phyloP scores from a whole-genome alignment of 805 yeast genomes.

The Candida jianshihensis region DNA sequence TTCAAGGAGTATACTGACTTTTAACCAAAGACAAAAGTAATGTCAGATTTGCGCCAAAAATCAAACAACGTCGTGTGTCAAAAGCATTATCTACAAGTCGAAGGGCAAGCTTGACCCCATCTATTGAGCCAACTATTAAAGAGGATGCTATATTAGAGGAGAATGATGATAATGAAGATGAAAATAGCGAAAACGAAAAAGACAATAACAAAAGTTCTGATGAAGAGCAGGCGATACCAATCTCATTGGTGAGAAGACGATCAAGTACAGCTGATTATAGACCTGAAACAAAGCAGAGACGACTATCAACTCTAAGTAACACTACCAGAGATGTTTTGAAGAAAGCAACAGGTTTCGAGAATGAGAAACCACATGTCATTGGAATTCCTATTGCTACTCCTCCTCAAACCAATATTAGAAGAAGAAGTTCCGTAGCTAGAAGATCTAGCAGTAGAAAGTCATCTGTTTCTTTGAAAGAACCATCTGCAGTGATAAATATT shows the following conservation, averaged over 20 bases:
- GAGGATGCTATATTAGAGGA: conserved; percentile 3
- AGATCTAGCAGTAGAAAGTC: too few relatives aligned
- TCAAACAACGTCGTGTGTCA: conserved; percentile 34
- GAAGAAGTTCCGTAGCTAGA: conserved; percentile 1
- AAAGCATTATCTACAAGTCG: conserved; percentile 23
- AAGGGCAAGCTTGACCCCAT: conserved; percentile 16
- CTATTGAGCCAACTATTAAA: conserved; percentile 3
- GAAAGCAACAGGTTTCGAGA: neutral
- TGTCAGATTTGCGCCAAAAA: conserved; percentile 61
- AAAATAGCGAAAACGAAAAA: conserved; percentile 1
- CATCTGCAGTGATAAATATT: conserved; percentile 1
- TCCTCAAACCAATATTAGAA: neutral
- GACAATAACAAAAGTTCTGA: conserved; percentile 11
- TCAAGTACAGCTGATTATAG: conserved; percentile 10
- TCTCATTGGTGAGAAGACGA: conserved; percentile 7
- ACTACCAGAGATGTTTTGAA: conserved; percentile 25
- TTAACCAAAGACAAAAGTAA: conserved; percentile 49
- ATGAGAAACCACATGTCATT: conserved; percentile 24
- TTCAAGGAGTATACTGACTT: too few relatives aligned
- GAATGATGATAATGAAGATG: conserved; percentile 2
- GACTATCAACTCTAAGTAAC: conserved; percentile 34
- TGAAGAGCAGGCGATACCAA: conserved; percentile 9
- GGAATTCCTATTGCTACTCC: conserved; percentile 16
- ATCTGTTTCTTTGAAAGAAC: too few relatives aligned
- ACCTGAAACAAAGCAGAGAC: conserved; percentile 24